Percentiles rank a stretch among this genome's conserved stretches.
Conservation (phyloP, 2,329 filamentous ascomycete species). For the Aspergillus sp. region DNA sequence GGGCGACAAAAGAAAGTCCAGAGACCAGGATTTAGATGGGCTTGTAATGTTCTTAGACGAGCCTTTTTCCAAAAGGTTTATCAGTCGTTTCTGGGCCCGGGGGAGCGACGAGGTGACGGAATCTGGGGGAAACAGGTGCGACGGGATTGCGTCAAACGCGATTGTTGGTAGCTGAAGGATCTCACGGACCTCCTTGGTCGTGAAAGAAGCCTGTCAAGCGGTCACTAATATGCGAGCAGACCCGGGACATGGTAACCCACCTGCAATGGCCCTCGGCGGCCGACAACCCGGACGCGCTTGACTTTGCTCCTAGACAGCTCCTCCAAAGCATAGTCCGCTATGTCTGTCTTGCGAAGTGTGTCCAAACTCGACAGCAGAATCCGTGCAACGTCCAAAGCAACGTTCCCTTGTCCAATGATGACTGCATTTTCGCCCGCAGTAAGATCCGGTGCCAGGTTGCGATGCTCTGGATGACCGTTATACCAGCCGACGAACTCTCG, state of each 20-base stretch:
- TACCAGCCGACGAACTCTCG: conserved; percentile 97
- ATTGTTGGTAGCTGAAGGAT: conserved; percentile 67
- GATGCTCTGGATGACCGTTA: conserved; percentile 82
- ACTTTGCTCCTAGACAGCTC: conserved; percentile 63
- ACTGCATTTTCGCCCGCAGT: conserved; percentile 70
- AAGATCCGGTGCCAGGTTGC: conserved; percentile 62
- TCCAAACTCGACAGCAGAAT: conserved; percentile 73
- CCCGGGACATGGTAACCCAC: too few relatives aligned
- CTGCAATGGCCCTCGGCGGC: conserved; percentile 80
- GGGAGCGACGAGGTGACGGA: conserved; percentile 59
- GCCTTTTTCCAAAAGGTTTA: conserved; percentile 72
- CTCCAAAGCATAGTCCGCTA: conserved; percentile 73
- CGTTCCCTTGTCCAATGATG: conserved; percentile 90
- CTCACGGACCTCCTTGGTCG: conserved; percentile 88
- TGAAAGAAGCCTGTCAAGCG: conserved; percentile 69
- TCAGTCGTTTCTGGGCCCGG: conserved; percentile 64
- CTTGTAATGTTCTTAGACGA: conserved; percentile 43
- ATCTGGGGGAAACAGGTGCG: conserved; percentile 53
- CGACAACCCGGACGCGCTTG: conserved; percentile 75
- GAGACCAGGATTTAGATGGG: conserved; percentile 63
- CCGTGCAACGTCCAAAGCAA: conserved; percentile 85
- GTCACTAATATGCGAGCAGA: too few relatives aligned
- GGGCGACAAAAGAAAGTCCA: conserved; percentile 79
- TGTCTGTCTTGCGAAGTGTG: conserved; percentile 70
- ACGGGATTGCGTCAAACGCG: conserved; percentile 60